Conservation (phyloP, 2,329 filamentous ascomycete species). For the Annulohypoxylon truncatum region DNA sequence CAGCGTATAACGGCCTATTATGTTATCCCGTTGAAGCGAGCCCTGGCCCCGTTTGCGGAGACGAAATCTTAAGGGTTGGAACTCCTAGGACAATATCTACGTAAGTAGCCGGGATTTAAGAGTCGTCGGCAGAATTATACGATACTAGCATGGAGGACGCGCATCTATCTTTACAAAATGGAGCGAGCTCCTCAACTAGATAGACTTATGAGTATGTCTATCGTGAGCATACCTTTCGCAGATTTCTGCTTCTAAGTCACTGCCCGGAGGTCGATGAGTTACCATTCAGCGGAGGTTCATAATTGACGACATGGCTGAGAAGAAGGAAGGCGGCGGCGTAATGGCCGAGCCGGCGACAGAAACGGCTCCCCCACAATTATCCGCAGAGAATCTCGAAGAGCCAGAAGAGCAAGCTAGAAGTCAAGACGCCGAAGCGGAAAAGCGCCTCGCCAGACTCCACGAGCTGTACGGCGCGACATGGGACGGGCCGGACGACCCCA, state of each 20-base stretch:
- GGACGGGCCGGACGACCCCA: slow-evolving; percentile 41
- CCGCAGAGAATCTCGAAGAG: neutral
- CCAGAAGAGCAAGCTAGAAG: neutral
- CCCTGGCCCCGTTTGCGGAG: slow-evolving; percentile 4
- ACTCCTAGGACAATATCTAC: neutral
- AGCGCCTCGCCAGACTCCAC: slow-evolving; percentile 19
- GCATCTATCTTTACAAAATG: neutral
- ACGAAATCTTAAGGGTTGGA: neutral
- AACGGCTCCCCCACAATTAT: neutral
- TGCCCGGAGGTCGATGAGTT: no score
- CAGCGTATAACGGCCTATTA: neutral
- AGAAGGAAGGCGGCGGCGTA: slow-evolving; percentile 6
- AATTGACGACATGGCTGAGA: slow-evolving; percentile 6
- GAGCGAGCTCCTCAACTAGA: neutral
- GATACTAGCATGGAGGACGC: neutral
- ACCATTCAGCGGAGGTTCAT: no score
- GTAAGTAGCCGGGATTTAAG: neutral
- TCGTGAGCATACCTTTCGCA: neutral
- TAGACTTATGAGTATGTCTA: neutral
- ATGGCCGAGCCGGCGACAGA: neutral
- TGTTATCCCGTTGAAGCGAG: neutral
- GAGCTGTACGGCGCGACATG: slow-evolving; percentile 36
- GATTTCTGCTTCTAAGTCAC: neutral
- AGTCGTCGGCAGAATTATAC: neutral
- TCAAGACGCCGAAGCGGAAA: slow-evolving; percentile 17